A percentile compares a stretch with the other conserved stretches of the same genome.
phyloP scores from a whole-genome alignment of 345 rosid genomes.

The Conringia planisiliqua region DNA sequence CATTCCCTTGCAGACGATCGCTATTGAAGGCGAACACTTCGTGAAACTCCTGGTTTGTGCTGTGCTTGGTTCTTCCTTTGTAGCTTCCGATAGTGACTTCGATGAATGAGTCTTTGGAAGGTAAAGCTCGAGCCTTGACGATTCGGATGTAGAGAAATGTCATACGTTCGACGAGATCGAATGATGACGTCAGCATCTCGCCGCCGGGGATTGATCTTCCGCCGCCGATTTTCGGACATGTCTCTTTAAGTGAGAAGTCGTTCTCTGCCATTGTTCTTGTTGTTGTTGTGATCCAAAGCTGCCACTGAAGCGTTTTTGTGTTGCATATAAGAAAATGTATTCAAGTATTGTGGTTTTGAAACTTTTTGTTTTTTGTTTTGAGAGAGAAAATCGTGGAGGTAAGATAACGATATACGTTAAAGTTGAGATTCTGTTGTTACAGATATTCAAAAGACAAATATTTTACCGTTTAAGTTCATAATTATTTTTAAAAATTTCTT shows the following conservation, averaged over 20 bases:
- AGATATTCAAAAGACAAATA: background rate
- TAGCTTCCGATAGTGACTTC: slow-evolving; percentile 36
- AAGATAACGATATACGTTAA: background rate
- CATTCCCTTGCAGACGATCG: slow-evolving; percentile 38
- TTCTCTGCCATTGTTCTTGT: slow-evolving; percentile 21
- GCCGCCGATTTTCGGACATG: slow-evolving; percentile 42
- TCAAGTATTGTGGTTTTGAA: background rate
- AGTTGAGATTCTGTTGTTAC: slow-evolving; percentile 1
- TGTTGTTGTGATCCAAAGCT: background rate
- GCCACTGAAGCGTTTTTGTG: background rate
- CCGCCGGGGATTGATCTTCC: slow-evolving; percentile 32
- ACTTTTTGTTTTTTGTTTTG: background rate
- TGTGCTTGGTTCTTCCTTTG: slow-evolving; percentile 33
- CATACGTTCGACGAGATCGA: slow-evolving; percentile 50
- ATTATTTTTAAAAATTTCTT: background rate
- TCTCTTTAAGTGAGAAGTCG: slow-evolving; percentile 47
- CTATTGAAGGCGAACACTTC: slow-evolving; percentile 45
- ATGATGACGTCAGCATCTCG: slow-evolving; percentile 41
- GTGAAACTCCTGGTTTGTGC: slow-evolving; percentile 32
- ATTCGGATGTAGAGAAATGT: slow-evolving; percentile 41
- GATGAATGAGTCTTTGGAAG: slow-evolving; percentile 28
- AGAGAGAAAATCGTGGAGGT: slow-evolving; percentile 8
- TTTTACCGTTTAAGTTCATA: background rate
- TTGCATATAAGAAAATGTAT: background rate
- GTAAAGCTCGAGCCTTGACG: slow-evolving; percentile 36